Percentiles rank a stretch among this genome's conserved stretches.
phyloP scores from a whole-genome alignment of 2,329 filamentous ascomycete genomes.

The Amauroascus niger region DNA sequence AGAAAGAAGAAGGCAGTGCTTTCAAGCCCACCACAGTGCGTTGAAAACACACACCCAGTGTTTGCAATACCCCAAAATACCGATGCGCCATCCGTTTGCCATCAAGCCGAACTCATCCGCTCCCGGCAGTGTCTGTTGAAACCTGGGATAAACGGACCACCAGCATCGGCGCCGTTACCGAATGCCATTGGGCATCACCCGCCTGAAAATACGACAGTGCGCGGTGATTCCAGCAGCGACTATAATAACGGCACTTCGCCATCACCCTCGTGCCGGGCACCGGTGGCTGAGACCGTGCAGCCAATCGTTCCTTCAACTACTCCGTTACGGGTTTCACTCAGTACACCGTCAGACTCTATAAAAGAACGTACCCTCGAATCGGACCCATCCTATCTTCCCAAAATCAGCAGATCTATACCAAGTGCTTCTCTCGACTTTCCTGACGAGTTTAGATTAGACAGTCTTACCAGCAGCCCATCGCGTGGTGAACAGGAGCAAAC shows the following conservation, averaged over 20 bases:
- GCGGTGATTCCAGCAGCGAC: not conserved
- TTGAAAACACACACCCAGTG: not conserved
- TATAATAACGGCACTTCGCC: not conserved
- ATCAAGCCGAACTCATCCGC: not conserved
- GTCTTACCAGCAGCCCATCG: not conserved
- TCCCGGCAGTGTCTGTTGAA: not conserved
- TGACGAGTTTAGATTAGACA: constrained; percentile 9
- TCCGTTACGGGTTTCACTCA: not conserved
- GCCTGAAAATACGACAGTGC: not conserved
- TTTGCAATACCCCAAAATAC: not conserved
- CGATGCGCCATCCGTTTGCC: not conserved
- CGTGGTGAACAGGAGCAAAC: not conserved
- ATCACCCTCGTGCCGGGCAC: not conserved
- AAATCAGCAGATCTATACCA: constrained; percentile 12
- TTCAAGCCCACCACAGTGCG: not conserved
- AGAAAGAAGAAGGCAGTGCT: not conserved
- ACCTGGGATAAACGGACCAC: not conserved
- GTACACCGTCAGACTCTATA: not conserved
- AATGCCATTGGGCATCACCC: not conserved
- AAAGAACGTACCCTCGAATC: not conserved
- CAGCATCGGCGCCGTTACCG: not conserved
- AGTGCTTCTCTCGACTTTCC: constrained; percentile 12
- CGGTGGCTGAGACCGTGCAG: not conserved
- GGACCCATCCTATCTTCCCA: not conserved
- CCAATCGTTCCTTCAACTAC: not conserved